Percentiles rank a stretch among this genome's conserved stretches.
These are phyloP conservation scores for Mortierella sp. DNA, from an alignment of 371 early-diverging fungal species.

Conservation along the genomic window DNA sequence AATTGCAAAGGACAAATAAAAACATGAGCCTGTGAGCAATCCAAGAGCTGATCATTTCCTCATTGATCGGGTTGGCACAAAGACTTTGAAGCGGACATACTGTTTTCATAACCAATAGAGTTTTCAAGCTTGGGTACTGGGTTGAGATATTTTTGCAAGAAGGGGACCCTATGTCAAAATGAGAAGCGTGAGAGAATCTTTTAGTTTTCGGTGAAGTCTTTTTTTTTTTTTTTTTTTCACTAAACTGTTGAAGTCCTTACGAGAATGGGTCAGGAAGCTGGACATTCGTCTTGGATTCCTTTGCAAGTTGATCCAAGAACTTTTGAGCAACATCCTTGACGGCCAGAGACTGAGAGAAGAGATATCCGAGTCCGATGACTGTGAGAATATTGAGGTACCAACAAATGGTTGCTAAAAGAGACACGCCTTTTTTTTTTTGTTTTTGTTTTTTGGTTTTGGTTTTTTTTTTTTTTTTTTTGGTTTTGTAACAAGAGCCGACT, in stretches of 20 bases:
- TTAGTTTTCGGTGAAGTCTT: neutral
- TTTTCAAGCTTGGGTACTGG: slow-evolving; percentile 58
- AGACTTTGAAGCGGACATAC: no score
- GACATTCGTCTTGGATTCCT: slow-evolving; percentile 18
- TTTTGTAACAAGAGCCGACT: neutral
- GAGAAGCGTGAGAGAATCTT: no score
- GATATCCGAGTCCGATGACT: slow-evolving; percentile 22
- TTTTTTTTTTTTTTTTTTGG: neutral
- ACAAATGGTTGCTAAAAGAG: no score
- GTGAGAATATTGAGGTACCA: slow-evolving; percentile 40
- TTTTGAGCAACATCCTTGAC: slow-evolving; percentile 8
- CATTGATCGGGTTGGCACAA: neutral
- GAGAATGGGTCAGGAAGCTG: slow-evolving; percentile 30
- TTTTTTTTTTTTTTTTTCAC: neutral
- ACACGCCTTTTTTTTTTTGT: neutral
- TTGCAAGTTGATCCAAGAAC: slow-evolving; percentile 29
- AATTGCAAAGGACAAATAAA: neutral
- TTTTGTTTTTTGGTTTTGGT: neutral
- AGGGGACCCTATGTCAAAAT: slow-evolving; percentile 18
- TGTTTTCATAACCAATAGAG: slow-evolving; percentile 59
- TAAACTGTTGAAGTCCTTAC: slow-evolving; percentile 15
- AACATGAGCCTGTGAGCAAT: neutral
- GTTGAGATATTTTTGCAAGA: slow-evolving; percentile 57
- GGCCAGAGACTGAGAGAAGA: slow-evolving; percentile 37
- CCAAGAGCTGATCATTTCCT: neutral